phyloP scores from a whole-genome alignment of 371 early-diverging fungal genomes.

The Mucor piriformis region DNA sequence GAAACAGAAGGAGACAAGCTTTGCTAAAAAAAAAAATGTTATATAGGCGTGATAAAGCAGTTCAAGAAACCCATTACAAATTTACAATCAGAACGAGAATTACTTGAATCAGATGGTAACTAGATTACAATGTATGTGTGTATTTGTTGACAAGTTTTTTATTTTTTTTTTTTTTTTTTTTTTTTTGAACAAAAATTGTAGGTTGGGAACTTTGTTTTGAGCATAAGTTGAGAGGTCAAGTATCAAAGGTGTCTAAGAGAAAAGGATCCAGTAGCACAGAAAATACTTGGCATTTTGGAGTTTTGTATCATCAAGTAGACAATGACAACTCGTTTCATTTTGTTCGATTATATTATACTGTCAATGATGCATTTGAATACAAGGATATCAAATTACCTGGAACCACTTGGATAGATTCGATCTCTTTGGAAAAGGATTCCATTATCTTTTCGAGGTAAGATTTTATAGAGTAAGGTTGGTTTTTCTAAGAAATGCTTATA shows the following conservation, averaged over 20 bases:
- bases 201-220: slow-evolving; percentile 34
- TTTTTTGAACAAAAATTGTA: neutral
- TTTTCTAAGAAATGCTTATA: too few species aligned
- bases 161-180: too few species aligned
- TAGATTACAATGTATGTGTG: too few species aligned
- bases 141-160: neutral
- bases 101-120: slow-evolving; percentile 16
- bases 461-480: too few species aligned
- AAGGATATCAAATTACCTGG: slow-evolving; percentile 48
- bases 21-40: neutral
- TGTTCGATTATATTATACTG: slow-evolving; percentile 39
- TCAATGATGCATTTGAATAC: slow-evolving; percentile 25
- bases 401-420: slow-evolving; percentile 37
- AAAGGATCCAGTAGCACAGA: neutral
- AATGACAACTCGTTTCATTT: slow-evolving; percentile 37
- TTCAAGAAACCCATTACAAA: slow-evolving; percentile 15
- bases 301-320: slow-evolving; percentile 41
- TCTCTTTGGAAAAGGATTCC: slow-evolving; percentile 35
- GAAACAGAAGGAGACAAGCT: neutral
- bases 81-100: slow-evolving; percentile 14
- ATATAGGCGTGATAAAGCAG: slow-evolving; percentile 23
- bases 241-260: slow-evolving; percentile 28
- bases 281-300: slow-evolving; percentile 27
- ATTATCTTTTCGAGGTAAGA: slow-evolving; percentile 48
- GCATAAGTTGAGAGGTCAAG: slow-evolving; percentile 36